Evolutionary conservation across 2,329 filamentous ascomycete species (phyloP).

Genomic region (Neofusicoccum laricinum): DNA sequence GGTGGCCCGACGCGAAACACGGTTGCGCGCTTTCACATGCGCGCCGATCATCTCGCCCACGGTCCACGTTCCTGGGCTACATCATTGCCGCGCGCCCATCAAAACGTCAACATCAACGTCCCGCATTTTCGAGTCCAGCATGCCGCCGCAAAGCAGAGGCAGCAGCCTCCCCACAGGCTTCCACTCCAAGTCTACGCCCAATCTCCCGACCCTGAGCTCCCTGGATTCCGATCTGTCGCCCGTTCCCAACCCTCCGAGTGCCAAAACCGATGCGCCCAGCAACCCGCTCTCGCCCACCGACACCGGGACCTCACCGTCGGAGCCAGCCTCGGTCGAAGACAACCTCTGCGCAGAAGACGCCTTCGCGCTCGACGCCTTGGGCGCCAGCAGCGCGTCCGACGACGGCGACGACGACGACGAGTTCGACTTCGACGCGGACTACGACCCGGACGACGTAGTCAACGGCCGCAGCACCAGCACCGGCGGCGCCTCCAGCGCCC

Average conservation of each 20-base stretch:
- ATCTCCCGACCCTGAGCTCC: constrained; percentile 42
- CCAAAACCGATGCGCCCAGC: constrained; percentile 16
- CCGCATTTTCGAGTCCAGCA: constrained; percentile 19
- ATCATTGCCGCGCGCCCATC: not conserved
- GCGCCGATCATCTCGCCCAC: not conserved
- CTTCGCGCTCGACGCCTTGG: constrained; percentile 22
- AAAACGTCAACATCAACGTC: not conserved
- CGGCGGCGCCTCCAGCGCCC: constrained; percentile 17
- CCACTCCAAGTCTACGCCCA: constrained; percentile 48
- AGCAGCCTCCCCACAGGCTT: constrained; percentile 36
- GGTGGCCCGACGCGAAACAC: not conserved
- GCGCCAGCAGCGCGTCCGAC: constrained; percentile 8
- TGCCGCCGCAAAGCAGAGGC: constrained; percentile 46
- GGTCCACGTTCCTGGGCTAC: not conserved
- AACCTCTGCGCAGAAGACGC: constrained; percentile 28
- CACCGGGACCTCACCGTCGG: constrained; percentile 30
- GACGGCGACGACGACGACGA: constrained; percentile 12
- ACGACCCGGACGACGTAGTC: not conserved
- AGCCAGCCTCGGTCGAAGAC: constrained; percentile 38
- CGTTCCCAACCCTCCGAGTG: constrained; percentile 17
- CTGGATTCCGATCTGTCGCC: constrained; percentile 23
- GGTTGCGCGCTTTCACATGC: constrained; percentile 6
- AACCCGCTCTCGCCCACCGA: constrained; percentile 23
- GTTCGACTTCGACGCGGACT: not conserved
- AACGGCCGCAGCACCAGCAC: constrained; percentile 3